These are phyloP conservation scores for Puccinellia tenuiflora DNA, from an alignment of 176 grass and related monocot genomes.

Conservation along the genomic window DNA sequence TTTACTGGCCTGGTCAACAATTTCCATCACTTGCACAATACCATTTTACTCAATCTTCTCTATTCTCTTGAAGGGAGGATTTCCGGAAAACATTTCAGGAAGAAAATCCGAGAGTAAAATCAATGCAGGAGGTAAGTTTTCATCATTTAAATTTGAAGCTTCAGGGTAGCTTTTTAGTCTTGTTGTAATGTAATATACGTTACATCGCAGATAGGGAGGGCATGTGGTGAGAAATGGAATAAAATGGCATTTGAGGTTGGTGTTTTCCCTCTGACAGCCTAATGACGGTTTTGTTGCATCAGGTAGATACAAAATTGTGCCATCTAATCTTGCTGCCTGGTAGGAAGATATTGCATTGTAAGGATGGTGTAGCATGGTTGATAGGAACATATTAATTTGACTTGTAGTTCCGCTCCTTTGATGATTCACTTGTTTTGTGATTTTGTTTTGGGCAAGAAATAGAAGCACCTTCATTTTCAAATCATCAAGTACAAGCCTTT, in stretches of 20 bases:
- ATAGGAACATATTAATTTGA: background rate
- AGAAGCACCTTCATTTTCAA: background rate
- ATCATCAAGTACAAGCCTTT: background rate
- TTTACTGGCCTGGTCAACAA: background rate
- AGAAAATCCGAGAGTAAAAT: constrained; percentile 86
- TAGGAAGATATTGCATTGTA: background rate
- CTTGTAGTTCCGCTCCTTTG: background rate
- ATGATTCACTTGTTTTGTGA: constrained; percentile 1
- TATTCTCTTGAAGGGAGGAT: constrained; percentile 81
- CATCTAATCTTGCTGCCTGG: background rate
- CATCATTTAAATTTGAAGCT: constrained; percentile 12
- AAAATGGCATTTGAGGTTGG: constrained; percentile 85
- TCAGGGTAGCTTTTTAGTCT: constrained; percentile 14
- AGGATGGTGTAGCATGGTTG: background rate
- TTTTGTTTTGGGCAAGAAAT: background rate
- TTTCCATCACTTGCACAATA: constrained; percentile 3
- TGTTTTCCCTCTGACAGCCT: constrained; percentile 2
- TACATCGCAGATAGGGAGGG: constrained; percentile 77
- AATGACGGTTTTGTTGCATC: constrained; percentile 18
- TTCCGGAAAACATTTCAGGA: constrained; percentile 63
- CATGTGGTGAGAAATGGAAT: constrained; percentile 90
- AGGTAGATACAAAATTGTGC: background rate
- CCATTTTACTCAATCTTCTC: constrained; percentile 24
- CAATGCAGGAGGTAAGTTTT: constrained; percentile 75
- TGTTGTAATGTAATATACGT: constrained; percentile 27